Base-by-base conservation (phyloP, 2,329 filamentous ascomycete genomes). In the Fusarium napiforme region DNA sequence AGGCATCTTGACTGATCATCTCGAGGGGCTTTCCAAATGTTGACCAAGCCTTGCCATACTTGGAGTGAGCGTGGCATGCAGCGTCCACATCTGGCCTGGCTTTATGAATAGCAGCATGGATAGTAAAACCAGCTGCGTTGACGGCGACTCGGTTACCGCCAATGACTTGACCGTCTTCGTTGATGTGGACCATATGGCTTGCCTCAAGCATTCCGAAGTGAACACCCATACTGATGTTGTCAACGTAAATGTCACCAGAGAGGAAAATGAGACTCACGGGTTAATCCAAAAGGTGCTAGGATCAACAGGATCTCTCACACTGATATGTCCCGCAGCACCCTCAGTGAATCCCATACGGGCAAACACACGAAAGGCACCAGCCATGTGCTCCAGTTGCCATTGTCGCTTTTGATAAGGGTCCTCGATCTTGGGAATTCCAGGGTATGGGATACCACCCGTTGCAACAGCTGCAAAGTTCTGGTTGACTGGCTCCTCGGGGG, bases 271-370 rank as follows among this genome's bases (percentile, higher is more conserved):
- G 5, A 67, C 79, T 71, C 21, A 80, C 10, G 90, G 89, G 76
- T 92, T 92, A 56, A 90, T 92, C 90, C 91, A 92, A 79, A 92
- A 91, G 1, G 85, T 86, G 67, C 88, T 81, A 0, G 84, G 82
- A 71, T 88, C 82, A 72, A 91, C 88, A 0, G 90, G 89, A 75
- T 92, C 91, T 12, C 90, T 85, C 2, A 92, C 88, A 9, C 82
- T 86, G 62, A 93, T 92, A 77, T 93, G 91, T 2, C 91, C 91
- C 19, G 84, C 84, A 80, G 91, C 90, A 45, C 91, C 91, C 78
- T 92, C 90, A 0, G 87, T 88, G 79, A 82, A 87, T 12, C 85
- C 85, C 50, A 83, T 75, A 39, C 84, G 83, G 2, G 83, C 82
- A 78, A 87, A 87, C 11, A 86, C 82, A 32, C 86, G 82, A 65